These are phyloP conservation scores for Narthecium ossifragum DNA, from an alignment of 106 monocot genomes.

Conservation along the genomic window DNA sequence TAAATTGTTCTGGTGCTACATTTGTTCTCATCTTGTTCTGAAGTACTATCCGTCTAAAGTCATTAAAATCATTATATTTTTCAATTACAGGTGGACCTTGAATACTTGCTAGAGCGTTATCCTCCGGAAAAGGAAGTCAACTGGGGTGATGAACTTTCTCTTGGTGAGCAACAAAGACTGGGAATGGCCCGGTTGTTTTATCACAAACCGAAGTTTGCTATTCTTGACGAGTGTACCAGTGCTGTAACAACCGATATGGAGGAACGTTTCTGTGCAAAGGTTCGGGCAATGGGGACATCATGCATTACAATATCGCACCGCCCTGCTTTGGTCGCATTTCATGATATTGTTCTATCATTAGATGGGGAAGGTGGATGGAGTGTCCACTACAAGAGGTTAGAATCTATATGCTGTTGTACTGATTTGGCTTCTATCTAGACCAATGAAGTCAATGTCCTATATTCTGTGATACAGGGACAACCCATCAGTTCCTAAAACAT, in stretches of 20 bases:
- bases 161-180: conserved; percentile 97
- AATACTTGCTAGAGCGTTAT: conserved; percentile 91
- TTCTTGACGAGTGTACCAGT: conserved; percentile 99
- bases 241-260: conserved; percentile 99
- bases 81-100: conserved; percentile 81
- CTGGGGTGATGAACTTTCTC: conserved; percentile 98
- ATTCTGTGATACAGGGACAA: conserved; percentile 58
- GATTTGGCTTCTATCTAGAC: no score
- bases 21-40: no score
- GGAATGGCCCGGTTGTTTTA: conserved; percentile 99
- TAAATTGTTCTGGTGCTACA: no score
- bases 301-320: conserved; percentile 99
- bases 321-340: conserved; percentile 97
- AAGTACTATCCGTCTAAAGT: no score
- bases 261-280: conserved; percentile 93
- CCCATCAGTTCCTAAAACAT: conserved; percentile 16
- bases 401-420: neutral
- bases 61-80: no score
- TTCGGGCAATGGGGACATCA: conserved; percentile 94
- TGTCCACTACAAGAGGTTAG: conserved; percentile 73
- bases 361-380: conserved; percentile 97
- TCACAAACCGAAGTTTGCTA: conserved; percentile 98
- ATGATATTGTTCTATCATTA: conserved; percentile 94
- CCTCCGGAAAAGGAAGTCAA: conserved; percentile 88
- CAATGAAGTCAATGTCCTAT: no score